Base-by-base conservation (phyloP, 306 rosid species). In the Canavalia gladiata region DNA sequence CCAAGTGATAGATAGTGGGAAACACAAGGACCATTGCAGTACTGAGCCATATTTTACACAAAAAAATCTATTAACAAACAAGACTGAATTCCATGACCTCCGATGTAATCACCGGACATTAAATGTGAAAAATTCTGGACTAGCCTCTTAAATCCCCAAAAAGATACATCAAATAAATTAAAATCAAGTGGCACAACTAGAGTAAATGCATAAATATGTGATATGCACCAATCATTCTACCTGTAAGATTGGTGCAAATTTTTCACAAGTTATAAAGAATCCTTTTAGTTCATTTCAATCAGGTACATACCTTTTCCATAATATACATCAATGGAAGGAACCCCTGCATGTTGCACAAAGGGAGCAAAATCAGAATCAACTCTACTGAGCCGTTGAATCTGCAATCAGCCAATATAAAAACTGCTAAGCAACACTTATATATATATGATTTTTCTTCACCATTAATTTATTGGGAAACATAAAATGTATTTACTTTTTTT, bases 311-410 rank as follows among this genome's bases (percentile, higher is more conserved):
- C 97, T 86, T 64, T 88, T 63, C 97, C 95, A 78, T 88, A 90
- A 76, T 87, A 92, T 9, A 89, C 7, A 76, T 92, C 95, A 59
- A 88, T 62, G 28, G 97, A 89, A 1, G 93, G 90, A 86, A 89
- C 72, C 47, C 97, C 95, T 3, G 97, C 93, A 76, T 89, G 93
- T 25, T 87, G 97, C 85, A 92, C 79, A 80, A 89, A 92, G 56
- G 93, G 86, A 54, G 89, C 93, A 84, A 90, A 92, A 81, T 89
- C 97, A 75, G 95, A 92, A 84, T 90, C 83, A 51, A 78, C 69
- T 25, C 88, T 75, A 62, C 92, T 76, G 2, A 90, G 90, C 75
- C 97, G 84, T 49, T 81, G 86, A 68, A 90, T 83, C 94, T 92
- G 90, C 77, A 86, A 76, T 68, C 83, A 77, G 78, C 81, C 81